phyloP scores from a whole-genome alignment of 1,284 basidiomycete species.

The Fistulina hepatica region DNA sequence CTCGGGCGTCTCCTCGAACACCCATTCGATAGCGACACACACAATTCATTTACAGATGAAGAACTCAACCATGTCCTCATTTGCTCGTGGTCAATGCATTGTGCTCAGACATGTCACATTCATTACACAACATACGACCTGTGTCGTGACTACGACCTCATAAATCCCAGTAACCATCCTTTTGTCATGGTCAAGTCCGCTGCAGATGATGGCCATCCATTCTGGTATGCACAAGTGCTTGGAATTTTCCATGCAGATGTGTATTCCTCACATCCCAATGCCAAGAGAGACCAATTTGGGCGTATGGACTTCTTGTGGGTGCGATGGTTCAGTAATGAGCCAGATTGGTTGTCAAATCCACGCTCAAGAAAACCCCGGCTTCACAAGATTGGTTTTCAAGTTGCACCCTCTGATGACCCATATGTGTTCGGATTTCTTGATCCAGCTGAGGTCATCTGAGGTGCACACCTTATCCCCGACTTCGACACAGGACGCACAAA shows the following conservation, averaged over 20 bases:
- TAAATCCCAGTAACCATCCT: conserved; percentile 11
- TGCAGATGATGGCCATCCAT: conserved; percentile 16
- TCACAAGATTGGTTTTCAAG: conserved; percentile 5
- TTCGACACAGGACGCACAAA: conserved; percentile 19
- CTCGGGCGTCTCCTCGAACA: conserved; percentile 5
- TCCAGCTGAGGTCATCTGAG: conserved; percentile 20
- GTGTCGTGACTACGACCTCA: conserved; percentile 14
- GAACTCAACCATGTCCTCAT: conserved; percentile 8
- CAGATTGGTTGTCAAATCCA: neutral
- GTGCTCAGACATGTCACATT: conserved; percentile 10
- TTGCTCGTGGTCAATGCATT: conserved; percentile 2
- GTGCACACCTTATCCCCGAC: conserved; percentile 23
- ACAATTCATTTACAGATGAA: conserved; percentile 7
- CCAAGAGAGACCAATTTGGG: conserved; percentile 5
- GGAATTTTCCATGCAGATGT: conserved; percentile 25
- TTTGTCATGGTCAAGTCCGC: conserved; percentile 13
- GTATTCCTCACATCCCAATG: conserved; percentile 6
- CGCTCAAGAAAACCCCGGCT: neutral
- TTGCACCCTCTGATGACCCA: conserved; percentile 6
- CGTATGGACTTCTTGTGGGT: conserved; percentile 22
- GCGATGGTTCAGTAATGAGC: conserved; percentile 20
- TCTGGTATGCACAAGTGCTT: conserved; percentile 27
- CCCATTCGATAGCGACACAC: conserved; percentile 4
- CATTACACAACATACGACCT: conserved; percentile 21
- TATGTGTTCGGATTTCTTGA: conserved; percentile 15